Evolutionary conservation across 805 yeast species (phyloP), one percentile per base, ranked within the genome.

Genomic region (Yarrowia divulgata): DNA sequence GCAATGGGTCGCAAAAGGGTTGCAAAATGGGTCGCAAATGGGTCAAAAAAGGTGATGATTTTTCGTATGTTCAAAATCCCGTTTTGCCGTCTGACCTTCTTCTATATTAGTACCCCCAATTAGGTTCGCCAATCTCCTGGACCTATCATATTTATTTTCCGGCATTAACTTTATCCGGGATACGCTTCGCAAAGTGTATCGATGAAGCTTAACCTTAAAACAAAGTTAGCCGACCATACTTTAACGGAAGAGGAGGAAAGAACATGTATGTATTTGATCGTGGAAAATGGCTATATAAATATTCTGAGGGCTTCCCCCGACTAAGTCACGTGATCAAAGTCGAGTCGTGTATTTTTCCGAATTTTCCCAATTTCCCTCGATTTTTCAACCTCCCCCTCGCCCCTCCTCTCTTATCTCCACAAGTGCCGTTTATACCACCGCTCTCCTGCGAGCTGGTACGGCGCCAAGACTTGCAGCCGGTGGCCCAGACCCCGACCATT

Each of bases 51-150:
- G n/a, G n/a, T n/a, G n/a, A n/a, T n/a, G n/a, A n/a, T n/a, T n/a
- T n/a, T n/a, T n/a, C n/a, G n/a, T n/a, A n/a, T n/a, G n/a, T n/a
- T n/a, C n/a, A n/a, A n/a, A n/a, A n/a, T n/a, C 8, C 8, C 8
- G 5, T 34, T 34, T 8, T 34, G 8, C 35, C 35, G 5, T 34
- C 35, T 6, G 35, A 34, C 35, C 8, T 8, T 46, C 13, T 39
- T 9, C 63, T 57, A 57, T 57, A 57, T 57, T 57, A 57, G 63
- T 57, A 57, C 48, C 12, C 60, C 16, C 62, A 16, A 40, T 40
- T 16, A 57, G 63, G 63, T 57, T 57, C 12, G 48, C 42, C 63
- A 57, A 57, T 57, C 63, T 57, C 63, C 63, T 29, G 18, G 62
- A 29, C 63, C 63, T 57, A 57, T 57, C 63, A 57, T 57, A 57